A percentile compares a stretch with the other conserved stretches of the same genome.
Conservation (phyloP, 345 rosid species). For the Trapa bicornis region DNA sequence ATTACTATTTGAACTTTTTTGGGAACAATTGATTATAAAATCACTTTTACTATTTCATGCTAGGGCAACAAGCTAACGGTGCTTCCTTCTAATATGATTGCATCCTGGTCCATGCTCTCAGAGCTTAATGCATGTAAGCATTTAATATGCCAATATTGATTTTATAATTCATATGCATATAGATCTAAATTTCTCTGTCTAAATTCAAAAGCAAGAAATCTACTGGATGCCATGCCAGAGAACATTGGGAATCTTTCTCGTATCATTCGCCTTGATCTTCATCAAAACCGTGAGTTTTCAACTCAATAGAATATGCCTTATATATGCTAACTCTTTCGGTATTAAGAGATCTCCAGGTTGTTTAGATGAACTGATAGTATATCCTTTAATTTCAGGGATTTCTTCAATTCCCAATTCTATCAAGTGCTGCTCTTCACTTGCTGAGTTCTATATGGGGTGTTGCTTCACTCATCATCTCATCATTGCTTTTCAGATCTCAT, state of each 20-base stretch:
- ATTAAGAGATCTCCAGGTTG: neutral
- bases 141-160: neutral
- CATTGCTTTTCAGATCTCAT: neutral
- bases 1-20: constrained; percentile 2
- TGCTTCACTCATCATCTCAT: constrained; percentile 18
- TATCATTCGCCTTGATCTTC: constrained; percentile 86
- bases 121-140: constrained; percentile 78
- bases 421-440: constrained; percentile 61
- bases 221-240: constrained; percentile 57
- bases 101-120: constrained; percentile 64
- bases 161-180: neutral
- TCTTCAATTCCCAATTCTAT: constrained; percentile 58
- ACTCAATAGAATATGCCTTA: neutral
- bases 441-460: constrained; percentile 82
- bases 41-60: neutral
- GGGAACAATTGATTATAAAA: neutral
- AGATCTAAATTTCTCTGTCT: neutral
- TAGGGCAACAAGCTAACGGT: constrained; percentile 76
- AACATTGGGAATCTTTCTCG: constrained; percentile 60
- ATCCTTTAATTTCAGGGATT: constrained; percentile 37
- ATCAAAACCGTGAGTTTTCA: constrained; percentile 68
- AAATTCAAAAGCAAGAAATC: constrained; percentile 53
- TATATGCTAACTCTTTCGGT: neutral
- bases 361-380: constrained; percentile 4
- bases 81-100: constrained; percentile 45